phyloP scores from a whole-genome alignment of 2,329 filamentous ascomycete species.

The Rhynchosporium secalis region DNA sequence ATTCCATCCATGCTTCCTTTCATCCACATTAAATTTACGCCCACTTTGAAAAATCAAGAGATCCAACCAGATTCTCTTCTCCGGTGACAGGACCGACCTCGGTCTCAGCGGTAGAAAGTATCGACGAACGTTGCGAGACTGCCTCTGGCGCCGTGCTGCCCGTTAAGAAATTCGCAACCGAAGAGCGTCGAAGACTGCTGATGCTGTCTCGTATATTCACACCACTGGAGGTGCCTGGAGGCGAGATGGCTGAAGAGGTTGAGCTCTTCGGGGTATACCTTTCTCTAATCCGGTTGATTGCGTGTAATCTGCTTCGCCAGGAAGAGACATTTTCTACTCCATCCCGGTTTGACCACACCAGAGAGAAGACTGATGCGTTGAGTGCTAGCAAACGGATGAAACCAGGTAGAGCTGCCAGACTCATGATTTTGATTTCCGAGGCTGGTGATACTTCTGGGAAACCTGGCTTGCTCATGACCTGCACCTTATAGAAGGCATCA shows the following conservation, averaged over 20 bases:
- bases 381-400: constrained; percentile 88
- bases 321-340: constrained; percentile 83
- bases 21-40: constrained; percentile 28
- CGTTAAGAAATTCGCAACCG: constrained; percentile 65
- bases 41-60: constrained; percentile 41
- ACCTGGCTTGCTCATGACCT: constrained; percentile 82
- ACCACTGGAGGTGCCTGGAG: constrained; percentile 39
- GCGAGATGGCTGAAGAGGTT: constrained; percentile 37
- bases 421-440: constrained; percentile 85
- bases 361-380: constrained; percentile 89
- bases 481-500: constrained; percentile 76
- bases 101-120: constrained; percentile 56
- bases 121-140: constrained; percentile 58
- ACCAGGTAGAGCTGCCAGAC: constrained; percentile 74
- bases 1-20: constrained; percentile 9
- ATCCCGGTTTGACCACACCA: constrained; percentile 79
- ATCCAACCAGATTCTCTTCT: constrained; percentile 38
- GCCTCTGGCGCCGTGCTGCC: constrained; percentile 53
- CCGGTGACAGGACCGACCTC: constrained; percentile 43
- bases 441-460: constrained; percentile 93
- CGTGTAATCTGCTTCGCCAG: constrained; percentile 83
- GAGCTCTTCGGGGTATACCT: constrained; percentile 52
- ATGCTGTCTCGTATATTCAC: constrained; percentile 59
- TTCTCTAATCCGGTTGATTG: constrained; percentile 81
- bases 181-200: constrained; percentile 60